A percentile compares a stretch with the other conserved stretches of the same genome.
Conservation (phyloP, 2,329 filamentous ascomycete species). For the Penicillium sp. region DNA sequence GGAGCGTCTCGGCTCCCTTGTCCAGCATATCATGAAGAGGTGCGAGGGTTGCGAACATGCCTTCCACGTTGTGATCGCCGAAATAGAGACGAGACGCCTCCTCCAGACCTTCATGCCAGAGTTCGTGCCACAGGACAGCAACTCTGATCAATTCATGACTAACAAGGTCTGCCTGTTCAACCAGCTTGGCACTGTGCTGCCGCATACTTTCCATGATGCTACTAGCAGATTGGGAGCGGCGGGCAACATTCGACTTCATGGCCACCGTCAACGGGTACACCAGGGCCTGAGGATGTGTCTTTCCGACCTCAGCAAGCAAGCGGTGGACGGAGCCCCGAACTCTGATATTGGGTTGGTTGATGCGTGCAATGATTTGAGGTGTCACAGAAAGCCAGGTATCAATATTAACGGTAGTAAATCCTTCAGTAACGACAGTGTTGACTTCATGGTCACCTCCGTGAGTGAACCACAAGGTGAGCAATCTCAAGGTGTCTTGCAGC, state of each 20-base stretch:
- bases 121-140: slow-evolving; percentile 96
- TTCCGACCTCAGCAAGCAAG: slow-evolving; percentile 85
- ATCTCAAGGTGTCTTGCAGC: slow-evolving; percentile 86
- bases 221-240: slow-evolving; percentile 81
- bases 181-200: slow-evolving; percentile 85
- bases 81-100: slow-evolving; percentile 97
- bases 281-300: slow-evolving; percentile 90
- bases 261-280: slow-evolving; percentile 97
- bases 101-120: slow-evolving; percentile 97
- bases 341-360: slow-evolving; percentile 89
- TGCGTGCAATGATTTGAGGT: slow-evolving; percentile 92
- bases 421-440: slow-evolving; percentile 82
- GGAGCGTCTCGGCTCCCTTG: slow-evolving; percentile 84
- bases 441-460: slow-evolving; percentile 89
- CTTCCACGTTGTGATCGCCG: slow-evolving; percentile 94
- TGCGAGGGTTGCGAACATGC: slow-evolving; percentile 89
- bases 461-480: slow-evolving; percentile 94
- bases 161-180: slow-evolving; percentile 92
- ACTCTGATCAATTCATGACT: slow-evolving; percentile 97
- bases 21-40: slow-evolving; percentile 92
- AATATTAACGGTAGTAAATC: slow-evolving; percentile 86
- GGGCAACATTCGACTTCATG: slow-evolving; percentile 89
- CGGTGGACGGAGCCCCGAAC: slow-evolving; percentile 92
- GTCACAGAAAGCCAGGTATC: slow-evolving; percentile 99
- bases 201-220: slow-evolving; percentile 99